Conservation (phyloP, 768 basidiomycete species). For the Lactarius deliciosus region DNA sequence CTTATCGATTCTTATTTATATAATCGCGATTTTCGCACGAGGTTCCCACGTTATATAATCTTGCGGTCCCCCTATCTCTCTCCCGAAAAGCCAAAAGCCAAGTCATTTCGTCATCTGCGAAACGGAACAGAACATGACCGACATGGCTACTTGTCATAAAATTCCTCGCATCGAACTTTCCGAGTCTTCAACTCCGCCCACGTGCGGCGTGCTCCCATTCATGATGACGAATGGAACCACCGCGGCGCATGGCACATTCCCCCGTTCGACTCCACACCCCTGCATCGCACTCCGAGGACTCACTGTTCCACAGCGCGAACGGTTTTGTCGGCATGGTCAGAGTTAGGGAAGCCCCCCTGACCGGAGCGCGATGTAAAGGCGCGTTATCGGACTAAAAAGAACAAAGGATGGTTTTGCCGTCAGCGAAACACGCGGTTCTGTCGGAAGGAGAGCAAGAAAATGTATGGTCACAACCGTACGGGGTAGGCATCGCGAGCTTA, state of each 20-base stretch:
- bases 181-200: neutral
- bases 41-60: neutral
- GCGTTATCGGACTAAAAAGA: constrained; percentile 1
- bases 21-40: too few species aligned
- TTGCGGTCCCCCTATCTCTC: neutral
- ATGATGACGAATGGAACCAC: neutral
- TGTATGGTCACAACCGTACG: neutral
- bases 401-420: neutral
- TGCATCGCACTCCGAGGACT: neutral
- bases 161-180: neutral
- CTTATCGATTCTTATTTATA: neutral
- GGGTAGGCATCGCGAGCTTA: constrained; percentile 16
- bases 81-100: too few species aligned
- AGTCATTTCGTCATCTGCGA: too few species aligned
- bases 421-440: neutral
- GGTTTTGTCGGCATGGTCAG: neutral
- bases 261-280: neutral
- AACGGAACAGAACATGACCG: neutral
- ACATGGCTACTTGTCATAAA: neutral
- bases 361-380: constrained; percentile 4
- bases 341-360: neutral
- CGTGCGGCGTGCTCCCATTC: neutral
- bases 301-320: neutral
- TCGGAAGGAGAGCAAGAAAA: neutral
- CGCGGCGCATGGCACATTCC: neutral